Conservation (phyloP, 139 green algal genomes). For the Tetradesmus obliquus region DNA sequence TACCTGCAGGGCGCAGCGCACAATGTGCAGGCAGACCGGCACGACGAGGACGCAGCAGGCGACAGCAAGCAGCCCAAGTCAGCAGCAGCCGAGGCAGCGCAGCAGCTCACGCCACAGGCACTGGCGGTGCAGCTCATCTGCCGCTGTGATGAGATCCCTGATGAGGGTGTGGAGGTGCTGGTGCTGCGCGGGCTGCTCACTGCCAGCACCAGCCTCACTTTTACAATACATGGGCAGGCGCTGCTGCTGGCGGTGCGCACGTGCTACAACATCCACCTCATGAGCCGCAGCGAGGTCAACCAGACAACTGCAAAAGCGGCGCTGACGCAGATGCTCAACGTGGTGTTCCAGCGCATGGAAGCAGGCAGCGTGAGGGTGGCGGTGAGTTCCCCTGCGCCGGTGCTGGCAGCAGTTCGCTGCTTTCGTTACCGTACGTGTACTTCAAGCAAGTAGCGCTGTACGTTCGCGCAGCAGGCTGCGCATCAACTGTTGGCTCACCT, state of each 20-base stretch:
- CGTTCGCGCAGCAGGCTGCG: too few species aligned
- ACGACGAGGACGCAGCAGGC: slow-evolving; percentile 14
- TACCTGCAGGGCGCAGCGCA: slow-evolving; percentile 54
- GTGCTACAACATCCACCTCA: slow-evolving; percentile 98
- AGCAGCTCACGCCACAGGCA: slow-evolving; percentile 62
- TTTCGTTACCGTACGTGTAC: too few species aligned
- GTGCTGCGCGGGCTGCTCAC: slow-evolving; percentile 93
- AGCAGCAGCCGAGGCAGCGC: background rate
- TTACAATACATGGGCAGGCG: slow-evolving; percentile 87
- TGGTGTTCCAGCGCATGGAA: slow-evolving; percentile 98
- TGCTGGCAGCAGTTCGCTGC: background rate
- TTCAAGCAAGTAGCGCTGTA: too few species aligned
- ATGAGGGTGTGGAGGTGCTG: slow-evolving; percentile 95
- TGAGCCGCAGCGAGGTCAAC: slow-evolving; percentile 87
- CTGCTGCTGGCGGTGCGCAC: slow-evolving; percentile 91
- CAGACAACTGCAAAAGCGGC: slow-evolving; percentile 95
- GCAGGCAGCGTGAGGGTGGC: slow-evolving; percentile 62
- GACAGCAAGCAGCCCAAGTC: background rate
- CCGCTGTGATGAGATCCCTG: slow-evolving; percentile 90
- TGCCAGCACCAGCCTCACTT: slow-evolving; percentile 80
- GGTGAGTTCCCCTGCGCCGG: background rate
- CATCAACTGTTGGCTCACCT: too few species aligned
- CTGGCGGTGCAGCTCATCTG: slow-evolving; percentile 88
- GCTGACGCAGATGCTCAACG: slow-evolving; percentile 97
- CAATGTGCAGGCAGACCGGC: slow-evolving; percentile 27